Conservation (phyloP, 208 protist genomes). For the Wallacemonas sp. region DNA sequence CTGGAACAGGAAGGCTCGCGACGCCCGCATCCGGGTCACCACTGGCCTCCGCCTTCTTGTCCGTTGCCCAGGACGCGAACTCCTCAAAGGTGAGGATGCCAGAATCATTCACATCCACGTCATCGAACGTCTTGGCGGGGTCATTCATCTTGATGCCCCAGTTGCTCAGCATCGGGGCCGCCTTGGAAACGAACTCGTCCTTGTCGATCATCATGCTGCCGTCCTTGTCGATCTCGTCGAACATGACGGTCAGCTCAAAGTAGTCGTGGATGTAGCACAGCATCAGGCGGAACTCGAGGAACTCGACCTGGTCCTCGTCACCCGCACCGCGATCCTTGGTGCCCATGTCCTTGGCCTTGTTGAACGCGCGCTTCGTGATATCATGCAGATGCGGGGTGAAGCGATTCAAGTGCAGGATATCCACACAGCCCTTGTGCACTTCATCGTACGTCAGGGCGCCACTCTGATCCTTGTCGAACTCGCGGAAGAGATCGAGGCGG, state of each 20-base stretch:
- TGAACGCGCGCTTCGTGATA: conserved; percentile 3
- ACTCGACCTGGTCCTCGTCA: conserved; percentile 37
- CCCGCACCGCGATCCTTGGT: conserved; percentile 5
- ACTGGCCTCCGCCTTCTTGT: conserved; percentile 27
- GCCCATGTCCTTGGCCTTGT: conserved; percentile 9
- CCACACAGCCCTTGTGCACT: conserved; percentile 1
- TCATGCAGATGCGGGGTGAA: conserved; percentile 6
- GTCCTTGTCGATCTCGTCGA: conserved; percentile 52
- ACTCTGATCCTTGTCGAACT: conserved; percentile 8
- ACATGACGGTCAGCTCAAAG: conserved; percentile 48
- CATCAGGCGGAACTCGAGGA: conserved; percentile 52
- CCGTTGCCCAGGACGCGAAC: conserved; percentile 45
- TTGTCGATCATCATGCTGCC: conserved; percentile 43
- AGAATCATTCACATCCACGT: conserved; percentile 43
- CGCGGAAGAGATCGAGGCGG: not conserved
- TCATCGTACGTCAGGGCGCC: conserved; percentile 1
- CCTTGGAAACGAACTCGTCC: conserved; percentile 45
- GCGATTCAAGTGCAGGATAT: conserved; percentile 2
- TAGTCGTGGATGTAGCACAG: conserved; percentile 28
- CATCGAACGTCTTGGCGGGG: conserved; percentile 34
- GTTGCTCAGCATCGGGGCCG: conserved; percentile 28
- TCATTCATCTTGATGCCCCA: conserved; percentile 40
- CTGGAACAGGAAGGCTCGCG: not conserved
- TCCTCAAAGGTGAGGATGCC: conserved; percentile 53
- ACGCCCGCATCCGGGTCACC: not conserved